Base-by-base conservation (phyloP, 2,329 filamentous ascomycete species). In the Pseudogymnoascus sp. region DNA sequence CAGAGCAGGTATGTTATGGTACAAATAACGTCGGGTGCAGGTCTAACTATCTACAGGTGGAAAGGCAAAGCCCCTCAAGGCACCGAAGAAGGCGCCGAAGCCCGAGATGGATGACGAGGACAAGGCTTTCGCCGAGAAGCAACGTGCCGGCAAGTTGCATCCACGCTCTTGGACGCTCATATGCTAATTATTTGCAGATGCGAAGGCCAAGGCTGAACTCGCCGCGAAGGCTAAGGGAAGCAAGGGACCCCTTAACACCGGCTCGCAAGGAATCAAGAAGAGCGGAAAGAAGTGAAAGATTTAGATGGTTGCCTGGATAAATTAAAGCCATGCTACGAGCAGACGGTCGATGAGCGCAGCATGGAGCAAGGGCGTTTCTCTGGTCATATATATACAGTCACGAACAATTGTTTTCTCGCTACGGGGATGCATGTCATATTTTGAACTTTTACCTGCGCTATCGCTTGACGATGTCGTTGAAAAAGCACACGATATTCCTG, bases 201-300 rank as follows among this genome's bases (percentile, higher is more conserved):
- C 91, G 74, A 91, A 93, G 82, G 90, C 89, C 53, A 88, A 86
- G 77, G 93, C 96, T 80, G 91, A 92, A 8, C 75, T 96, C 78
- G 86, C 88, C n/a, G 82, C 86, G 65, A 90, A 91, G 80, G 88
- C 90, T 53, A 88, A 89, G 72, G 71, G 70, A 29, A 90, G 90
- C 76, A 96, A 96, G 80, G 93, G 93, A 2, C 93, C 93, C 38
- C 75, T 97, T 74, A 93, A 92, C 79, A 88, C 86, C 33, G 92
- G 91, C 35, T 77, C 82, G 59, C 91, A 96, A 79, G 92, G 91
- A 67, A 96, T 97, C 81, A 97, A 97, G 87, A 97, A 96, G 86
- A 95, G 90, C 66, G 93, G 92, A 77, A 96, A 97, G 89, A 96
- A 97, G 87, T 96, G 10, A 19, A 47, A 11, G 11, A 63, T n/a